These are phyloP conservation scores for Cladosporium sp. DNA, from an alignment of 2,329 filamentous ascomycete species.

Conservation along the genomic window DNA sequence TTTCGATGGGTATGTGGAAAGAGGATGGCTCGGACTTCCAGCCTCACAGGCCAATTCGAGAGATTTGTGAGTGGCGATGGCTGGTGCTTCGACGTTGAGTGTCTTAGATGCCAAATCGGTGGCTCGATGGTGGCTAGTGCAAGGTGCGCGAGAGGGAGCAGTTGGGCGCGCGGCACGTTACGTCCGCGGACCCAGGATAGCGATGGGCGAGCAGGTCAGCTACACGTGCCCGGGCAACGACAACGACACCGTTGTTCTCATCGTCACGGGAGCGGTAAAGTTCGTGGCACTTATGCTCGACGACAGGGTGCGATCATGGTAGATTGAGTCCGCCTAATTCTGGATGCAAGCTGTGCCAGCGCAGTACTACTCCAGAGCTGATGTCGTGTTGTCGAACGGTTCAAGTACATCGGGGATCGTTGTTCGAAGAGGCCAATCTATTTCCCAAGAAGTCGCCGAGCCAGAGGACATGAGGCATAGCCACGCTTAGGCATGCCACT, in stretches of 20 bases:
- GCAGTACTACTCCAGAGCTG: background rate
- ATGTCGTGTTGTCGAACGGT: background rate
- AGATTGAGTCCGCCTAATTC: background rate
- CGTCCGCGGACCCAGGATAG: background rate
- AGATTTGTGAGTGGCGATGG: background rate
- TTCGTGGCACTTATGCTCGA: background rate
- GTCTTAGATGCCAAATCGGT: slow-evolving; percentile 10
- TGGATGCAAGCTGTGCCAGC: background rate
- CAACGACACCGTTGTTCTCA: background rate
- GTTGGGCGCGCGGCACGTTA: slow-evolving; percentile 1
- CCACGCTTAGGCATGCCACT: background rate
- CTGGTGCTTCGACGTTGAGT: slow-evolving; percentile 1
- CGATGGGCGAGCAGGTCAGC: background rate
- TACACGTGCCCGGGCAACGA: slow-evolving; percentile 16
- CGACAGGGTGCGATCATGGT: background rate
- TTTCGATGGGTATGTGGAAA: background rate
- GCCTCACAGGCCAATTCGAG: slow-evolving; percentile 11
- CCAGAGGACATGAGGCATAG: slow-evolving; percentile 1
- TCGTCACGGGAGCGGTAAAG: slow-evolving; percentile 13
- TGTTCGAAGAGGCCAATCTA: background rate
- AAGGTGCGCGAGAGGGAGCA: background rate
- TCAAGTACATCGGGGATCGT: background rate
- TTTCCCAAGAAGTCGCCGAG: background rate
- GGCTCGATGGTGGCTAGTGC: slow-evolving; percentile 15
- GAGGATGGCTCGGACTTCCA: background rate